Evolutionary conservation across 768 basidiomycete species (phyloP), one percentile per base, ranked within the genome.

Genomic region (Phanerochaete sordida): DNA sequence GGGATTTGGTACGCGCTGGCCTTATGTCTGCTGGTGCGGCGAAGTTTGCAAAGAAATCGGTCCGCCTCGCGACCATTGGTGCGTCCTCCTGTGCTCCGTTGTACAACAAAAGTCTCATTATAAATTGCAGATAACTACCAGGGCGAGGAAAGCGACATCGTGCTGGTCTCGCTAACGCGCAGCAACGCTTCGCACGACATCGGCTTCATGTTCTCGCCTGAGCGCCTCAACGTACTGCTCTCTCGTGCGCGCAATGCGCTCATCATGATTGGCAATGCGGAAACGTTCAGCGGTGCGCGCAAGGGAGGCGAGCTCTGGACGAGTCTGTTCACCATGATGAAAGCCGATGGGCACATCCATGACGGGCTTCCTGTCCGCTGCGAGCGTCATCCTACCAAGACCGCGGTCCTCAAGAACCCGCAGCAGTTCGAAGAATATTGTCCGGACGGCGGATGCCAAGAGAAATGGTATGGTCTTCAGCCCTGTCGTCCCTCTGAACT

Each of bases 131-230:
- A 90, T 64, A 90, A 90, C 64, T 90, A 88, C 61, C 88, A 90
- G 66, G 88, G 88, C 2, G 88, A 90, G 67, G 87, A 90, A 69
- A 84, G 84, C 33, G 81, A 89, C 51, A 84, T 90, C 50, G 84
- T 90, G 26, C 72, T 90, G 33, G 76, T 78, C 5, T 83, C 81
- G 12, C 69, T 90, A 31, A 86, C 84, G 0, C 71, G 88, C 50
- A 87, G 86, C 62, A 88, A 90, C 59, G 5, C 72, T 0, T 58
- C 70, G 0, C 66, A 78, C 51, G 80, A 84, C 58, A 89, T 90
- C 24, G 87, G 88, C 0, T 90, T 90, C 72, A 88, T 90, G 87
- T 80, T 72, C 33, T 78, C 87, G 2, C 81, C 85, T 0, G 86
- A 90, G 69, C 82, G 88, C 23, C 73, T 90, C 24, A 90, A 88